phyloP scores from a whole-genome alignment of 2,329 filamentous ascomycete species.

The Aureobasidium musti region DNA sequence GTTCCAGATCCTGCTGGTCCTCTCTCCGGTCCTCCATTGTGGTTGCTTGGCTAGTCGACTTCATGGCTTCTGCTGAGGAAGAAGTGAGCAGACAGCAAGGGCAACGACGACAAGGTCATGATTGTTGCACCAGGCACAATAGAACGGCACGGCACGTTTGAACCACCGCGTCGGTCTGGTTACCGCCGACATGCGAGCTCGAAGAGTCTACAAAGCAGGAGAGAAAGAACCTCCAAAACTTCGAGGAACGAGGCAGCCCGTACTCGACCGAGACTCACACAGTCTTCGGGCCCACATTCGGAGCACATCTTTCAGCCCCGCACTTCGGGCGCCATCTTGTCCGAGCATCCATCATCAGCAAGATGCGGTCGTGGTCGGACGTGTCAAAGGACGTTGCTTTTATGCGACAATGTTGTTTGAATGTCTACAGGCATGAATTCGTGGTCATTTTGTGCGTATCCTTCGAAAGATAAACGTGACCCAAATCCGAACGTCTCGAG shows the following conservation, averaged over 20 bases:
- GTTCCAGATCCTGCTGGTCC: constrained; percentile 19
- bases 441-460: too few species aligned
- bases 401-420: too few species aligned
- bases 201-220: background rate
- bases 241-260: background rate
- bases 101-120: constrained; percentile 23
- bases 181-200: background rate
- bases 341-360: background rate
- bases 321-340: background rate
- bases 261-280: constrained; percentile 11
- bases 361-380: too few species aligned
- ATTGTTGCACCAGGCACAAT: background rate
- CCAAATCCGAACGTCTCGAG: too few species aligned
- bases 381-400: too few species aligned
- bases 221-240: background rate
- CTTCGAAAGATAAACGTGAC: too few species aligned
- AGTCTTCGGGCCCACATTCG: background rate
- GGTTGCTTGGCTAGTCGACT: constrained; percentile 4
- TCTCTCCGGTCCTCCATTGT: constrained; percentile 1
- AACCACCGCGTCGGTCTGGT: constrained; percentile 6
- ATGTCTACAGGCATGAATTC: too few species aligned
- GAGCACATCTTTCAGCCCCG: background rate
- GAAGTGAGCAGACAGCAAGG: background rate
- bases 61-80: constrained; percentile 7
- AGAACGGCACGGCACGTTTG: constrained; percentile 3